Evolutionary conservation across 2,329 filamentous ascomycete species (phyloP).

Genomic region (Colletotrichum siamense): DNA sequence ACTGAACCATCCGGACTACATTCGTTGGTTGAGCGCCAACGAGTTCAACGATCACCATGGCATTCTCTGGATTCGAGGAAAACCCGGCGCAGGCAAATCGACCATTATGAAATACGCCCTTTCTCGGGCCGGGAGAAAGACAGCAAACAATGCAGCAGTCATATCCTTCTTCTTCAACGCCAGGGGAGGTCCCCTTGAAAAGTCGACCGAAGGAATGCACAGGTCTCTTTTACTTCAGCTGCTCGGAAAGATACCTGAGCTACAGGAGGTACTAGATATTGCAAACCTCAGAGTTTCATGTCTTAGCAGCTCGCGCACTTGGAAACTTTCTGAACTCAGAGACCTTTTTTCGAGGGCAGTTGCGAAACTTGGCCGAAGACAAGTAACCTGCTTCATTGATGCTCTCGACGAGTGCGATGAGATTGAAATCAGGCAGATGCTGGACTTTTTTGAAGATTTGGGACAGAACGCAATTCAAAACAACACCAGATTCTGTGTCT

Average conservation of each 20-base stretch:
- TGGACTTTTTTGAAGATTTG: conserved; percentile 46
- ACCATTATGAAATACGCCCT: conserved; percentile 48
- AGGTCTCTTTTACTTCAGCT: conserved; percentile 18
- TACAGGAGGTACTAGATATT: too few species aligned
- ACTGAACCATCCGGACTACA: conserved; percentile 34
- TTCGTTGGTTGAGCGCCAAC: conserved; percentile 37
- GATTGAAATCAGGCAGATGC: conserved; percentile 44
- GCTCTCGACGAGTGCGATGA: conserved; percentile 56
- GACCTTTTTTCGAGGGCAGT: neutral
- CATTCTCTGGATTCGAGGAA: conserved; percentile 54
- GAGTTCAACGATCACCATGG: conserved; percentile 33
- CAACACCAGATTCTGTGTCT: conserved; percentile 33
- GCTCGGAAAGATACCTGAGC: neutral
- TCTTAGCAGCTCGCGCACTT: rapidly evolving
- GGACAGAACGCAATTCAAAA: conserved; percentile 16
- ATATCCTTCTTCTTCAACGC: conserved; percentile 23
- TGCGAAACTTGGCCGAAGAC: neutral
- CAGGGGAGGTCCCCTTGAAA: conserved; percentile 10
- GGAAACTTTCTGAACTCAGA: neutral
- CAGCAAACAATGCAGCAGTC: neutral
- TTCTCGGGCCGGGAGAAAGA: conserved; percentile 18
- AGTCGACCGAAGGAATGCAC: conserved; percentile 7
- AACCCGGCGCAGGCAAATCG: conserved; percentile 51
- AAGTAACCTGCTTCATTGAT: conserved; percentile 38
- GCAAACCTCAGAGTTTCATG: too few species aligned